Base-by-base conservation (phyloP, 2,329 filamentous ascomycete species). In the Pyrenophora teres region DNA sequence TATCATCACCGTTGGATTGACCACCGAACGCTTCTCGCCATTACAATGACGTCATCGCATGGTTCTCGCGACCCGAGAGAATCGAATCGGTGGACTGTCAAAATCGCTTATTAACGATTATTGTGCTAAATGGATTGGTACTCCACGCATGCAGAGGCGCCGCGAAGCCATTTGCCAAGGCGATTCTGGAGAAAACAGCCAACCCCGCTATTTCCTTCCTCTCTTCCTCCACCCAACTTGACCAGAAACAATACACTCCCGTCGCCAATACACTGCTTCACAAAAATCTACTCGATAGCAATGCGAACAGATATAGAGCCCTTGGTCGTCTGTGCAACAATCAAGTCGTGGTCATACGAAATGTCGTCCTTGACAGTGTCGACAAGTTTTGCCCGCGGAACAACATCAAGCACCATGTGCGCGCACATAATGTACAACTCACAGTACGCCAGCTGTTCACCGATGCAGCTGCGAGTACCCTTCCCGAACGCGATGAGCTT, bases 381-480 rank as follows among this genome's bases (percentile, higher is more conserved):
- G 12, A 64, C 62, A 27, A 66, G 56, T 44, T 52, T 60, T 13
- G 63, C 52, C 33, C 63, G 56, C 21, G 63, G 63, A 27, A 63
- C 40, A n/a, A 66, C 48, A 10, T 59, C 27, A 18, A 64, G 50
- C 6, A 54, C 58, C 58, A 64, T 59, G 7, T 63, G 54, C 13
- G 63, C 62, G 10, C 53, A 52, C 63, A 67, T 65, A 12, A 64
- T 46, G 31, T 67, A 65, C 25, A 67, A 27, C 40, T 67, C 64
- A 27, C 64, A 65, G 40, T 65, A 67, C 4, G 64, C 64, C 47
- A 67, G 13, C 54, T 71, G 66, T 35, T 69, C 60, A 7, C 69
- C 69, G 46, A 72, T 61, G 36, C 69, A 72, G 40, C 52, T 55
- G 16, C 69, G 52, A 21, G 50, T 64, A 5, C 69, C 69, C 33